These are phyloP conservation scores for Podospora pseudoanserina DNA, from an alignment of 495 filamentous ascomycete species.

Conservation along the genomic window DNA sequence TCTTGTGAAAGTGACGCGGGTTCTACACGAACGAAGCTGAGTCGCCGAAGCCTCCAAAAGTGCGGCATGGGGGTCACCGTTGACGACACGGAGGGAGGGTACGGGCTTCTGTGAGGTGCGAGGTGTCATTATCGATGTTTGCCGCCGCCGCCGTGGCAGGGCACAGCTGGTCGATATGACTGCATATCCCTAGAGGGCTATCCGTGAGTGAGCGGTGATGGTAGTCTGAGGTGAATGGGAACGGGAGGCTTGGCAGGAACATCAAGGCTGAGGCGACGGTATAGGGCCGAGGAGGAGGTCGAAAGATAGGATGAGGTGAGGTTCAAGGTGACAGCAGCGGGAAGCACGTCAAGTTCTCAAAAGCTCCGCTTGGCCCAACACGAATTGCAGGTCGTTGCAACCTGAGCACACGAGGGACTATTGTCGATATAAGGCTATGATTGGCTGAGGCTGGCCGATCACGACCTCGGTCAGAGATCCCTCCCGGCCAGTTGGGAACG, in stretches of 20 bases:
- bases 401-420: not conserved
- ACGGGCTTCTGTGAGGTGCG: not conserved
- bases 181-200: not conserved
- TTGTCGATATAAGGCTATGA: not conserved
- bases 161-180: not conserved
- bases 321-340: not conserved
- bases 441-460: not conserved
- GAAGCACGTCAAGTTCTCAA: not conserved
- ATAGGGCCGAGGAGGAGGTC: not conserved
- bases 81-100: not conserved
- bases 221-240: not conserved
- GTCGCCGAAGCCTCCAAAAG: not conserved
- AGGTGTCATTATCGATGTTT: not conserved
- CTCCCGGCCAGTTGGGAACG: not conserved
- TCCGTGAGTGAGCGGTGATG: not conserved
- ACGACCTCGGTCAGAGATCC: not conserved
- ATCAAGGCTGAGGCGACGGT: not conserved
- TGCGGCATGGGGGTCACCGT: not conserved
- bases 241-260: conserved; percentile 1
- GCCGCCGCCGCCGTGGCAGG: not conserved
- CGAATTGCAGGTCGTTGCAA: not conserved
- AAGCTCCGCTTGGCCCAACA: not conserved
- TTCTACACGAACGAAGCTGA: conserved; percentile 10
- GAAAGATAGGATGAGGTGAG: not conserved
- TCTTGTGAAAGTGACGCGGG: not conserved